phyloP scores from a whole-genome alignment of 495 filamentous ascomycete species.

The Oleoguttula mirabilis region DNA sequence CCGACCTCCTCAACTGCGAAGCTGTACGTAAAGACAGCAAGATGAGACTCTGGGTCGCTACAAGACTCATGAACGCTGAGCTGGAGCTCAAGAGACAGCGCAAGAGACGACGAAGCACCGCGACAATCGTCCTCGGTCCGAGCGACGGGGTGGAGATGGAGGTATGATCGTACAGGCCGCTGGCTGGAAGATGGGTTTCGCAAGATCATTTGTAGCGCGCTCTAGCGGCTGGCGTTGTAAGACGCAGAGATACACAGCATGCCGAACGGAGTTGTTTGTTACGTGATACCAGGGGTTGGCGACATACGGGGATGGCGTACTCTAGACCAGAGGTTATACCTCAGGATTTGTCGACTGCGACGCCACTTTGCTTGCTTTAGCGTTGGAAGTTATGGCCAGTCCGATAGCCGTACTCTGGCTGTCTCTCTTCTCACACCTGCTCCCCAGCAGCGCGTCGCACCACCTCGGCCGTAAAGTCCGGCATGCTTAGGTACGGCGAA shows the following conservation, averaged over 20 bases:
- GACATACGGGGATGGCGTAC: no score
- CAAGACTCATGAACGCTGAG: slow-evolving; percentile 51
- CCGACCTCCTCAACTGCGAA: slow-evolving; percentile 54
- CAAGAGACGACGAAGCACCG: slow-evolving; percentile 9
- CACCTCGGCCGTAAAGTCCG: slow-evolving; percentile 11
- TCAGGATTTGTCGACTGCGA: no score
- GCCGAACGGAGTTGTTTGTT: no score
- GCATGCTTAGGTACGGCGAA: slow-evolving; percentile 15
- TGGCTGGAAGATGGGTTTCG: neutral
- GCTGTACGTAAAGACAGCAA: slow-evolving; percentile 40
- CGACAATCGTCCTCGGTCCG: slow-evolving; percentile 2
- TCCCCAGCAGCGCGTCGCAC: slow-evolving; percentile 11
- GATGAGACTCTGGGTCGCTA: slow-evolving; percentile 52
- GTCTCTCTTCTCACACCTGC: no score
- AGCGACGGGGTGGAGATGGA: neutral
- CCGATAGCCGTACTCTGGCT: no score
- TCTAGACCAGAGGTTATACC: no score
- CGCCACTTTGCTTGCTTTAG: no score
- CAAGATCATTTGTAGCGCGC: neutral
- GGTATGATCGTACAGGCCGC: no score
- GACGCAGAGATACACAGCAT: no score
- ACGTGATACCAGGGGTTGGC: no score
- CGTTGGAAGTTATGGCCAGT: no score
- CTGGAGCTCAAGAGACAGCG: slow-evolving; percentile 37
- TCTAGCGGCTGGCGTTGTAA: neutral